Evolutionary conservation across 192 early-diverging fungal genomes (phyloP), one percentile per base, ranked within the genome.

Genomic region (Backusella australiensis): DNA sequence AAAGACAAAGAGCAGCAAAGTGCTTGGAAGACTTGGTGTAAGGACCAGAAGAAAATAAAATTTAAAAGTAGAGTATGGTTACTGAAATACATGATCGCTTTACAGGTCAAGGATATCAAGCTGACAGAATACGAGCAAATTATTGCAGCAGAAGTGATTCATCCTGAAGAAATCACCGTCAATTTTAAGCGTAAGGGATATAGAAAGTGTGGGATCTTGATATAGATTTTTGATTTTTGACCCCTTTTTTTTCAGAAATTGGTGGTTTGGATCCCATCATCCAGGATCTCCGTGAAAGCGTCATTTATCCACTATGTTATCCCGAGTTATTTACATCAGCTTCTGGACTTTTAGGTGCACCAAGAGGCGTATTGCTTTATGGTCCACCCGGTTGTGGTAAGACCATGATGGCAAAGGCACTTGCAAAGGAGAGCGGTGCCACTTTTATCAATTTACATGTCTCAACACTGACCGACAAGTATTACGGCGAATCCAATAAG

Each of bases 391-490:
- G 96, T 29, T 97, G 96, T 76, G 98, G 98, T 65, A 99, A 99
- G 81, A 99, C 97, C 17, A 97, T 99, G 96, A 78, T 97, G 78
- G 98, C 98, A 68, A 98, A 99, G 84, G 98, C 98, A 5, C 88
- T 99, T 34, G 97, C 98, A 35, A 92, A 93, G 65, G 98, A 99
- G 82, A 97, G 96, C n/a, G 91, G 92, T 53, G 98, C 98, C 0
- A 96, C 93, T 0, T 99, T 99, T 78, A 97, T 99, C 82, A 99
- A 99, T 80, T 86, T 99, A 80, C 97, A 97, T 77, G 89, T 99
- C 38, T 96, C 94, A 1, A 99, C 98, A 12, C 85, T 99, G 77
- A 96, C 95, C 15, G 96, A 99, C 83, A 98, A 99, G 85, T 99
- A 95, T 91, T 98, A 95, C 86, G 97, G 97, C 36, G 97, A 98